phyloP scores from a whole-genome alignment of 306 rosid species.

The Herpetospermum pedunculosum region DNA sequence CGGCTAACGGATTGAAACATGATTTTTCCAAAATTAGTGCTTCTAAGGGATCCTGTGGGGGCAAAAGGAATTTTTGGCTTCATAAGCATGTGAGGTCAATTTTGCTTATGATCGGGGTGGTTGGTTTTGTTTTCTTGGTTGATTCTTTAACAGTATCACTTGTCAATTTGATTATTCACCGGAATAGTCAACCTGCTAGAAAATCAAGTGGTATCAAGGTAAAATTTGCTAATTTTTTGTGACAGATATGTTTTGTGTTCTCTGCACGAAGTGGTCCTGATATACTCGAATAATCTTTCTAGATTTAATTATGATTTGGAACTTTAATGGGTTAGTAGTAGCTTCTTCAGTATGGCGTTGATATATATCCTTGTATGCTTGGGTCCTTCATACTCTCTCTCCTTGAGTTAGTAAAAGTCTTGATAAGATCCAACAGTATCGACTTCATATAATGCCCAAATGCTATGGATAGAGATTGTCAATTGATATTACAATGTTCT shows the following conservation, averaged over 20 bases:
- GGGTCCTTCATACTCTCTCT: background rate
- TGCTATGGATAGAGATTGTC: background rate
- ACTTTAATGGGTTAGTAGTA: background rate
- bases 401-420: background rate
- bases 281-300: background rate
- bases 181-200: slow-evolving; percentile 19
- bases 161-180: slow-evolving; percentile 38
- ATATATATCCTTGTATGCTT: background rate
- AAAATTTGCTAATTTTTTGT: background rate
- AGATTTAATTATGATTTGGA: background rate
- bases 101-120: slow-evolving; percentile 40
- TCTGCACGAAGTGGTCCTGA: background rate
- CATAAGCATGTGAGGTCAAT: slow-evolving; percentile 51
- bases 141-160: slow-evolving; percentile 58
- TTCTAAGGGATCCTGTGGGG: slow-evolving; percentile 38
- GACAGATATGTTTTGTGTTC: background rate
- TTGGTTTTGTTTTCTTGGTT: slow-evolving; percentile 55
- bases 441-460: background rate
- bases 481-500: background rate
- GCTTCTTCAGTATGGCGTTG: background rate
- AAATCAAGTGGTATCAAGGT: slow-evolving; percentile 37
- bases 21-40: slow-evolving; percentile 43
- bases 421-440: background rate
- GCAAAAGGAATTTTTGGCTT: slow-evolving; percentile 45
- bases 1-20: slow-evolving; percentile 38